Base-by-base conservation (phyloP, 1,284 basidiomycete species). In the Tylopilus sp. region DNA sequence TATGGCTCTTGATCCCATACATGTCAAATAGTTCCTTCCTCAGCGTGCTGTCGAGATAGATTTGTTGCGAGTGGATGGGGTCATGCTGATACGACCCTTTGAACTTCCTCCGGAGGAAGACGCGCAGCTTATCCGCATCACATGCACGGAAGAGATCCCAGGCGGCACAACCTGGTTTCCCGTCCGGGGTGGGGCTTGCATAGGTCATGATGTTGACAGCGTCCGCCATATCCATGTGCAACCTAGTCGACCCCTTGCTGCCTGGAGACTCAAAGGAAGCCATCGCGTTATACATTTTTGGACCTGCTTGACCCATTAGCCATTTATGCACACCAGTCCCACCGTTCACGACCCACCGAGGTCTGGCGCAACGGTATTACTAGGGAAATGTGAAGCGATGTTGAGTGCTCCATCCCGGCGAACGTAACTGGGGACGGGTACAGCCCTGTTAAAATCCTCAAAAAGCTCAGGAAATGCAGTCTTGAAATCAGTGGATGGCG, bases 161-260 rank as follows among this genome's bases (percentile, higher is more conserved):
- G 0, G 85, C 89, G 0, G 95, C 95, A 55, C 81, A 86, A 1
- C 94, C 94, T 1, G 81, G 78, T 12, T 74, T 69, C 7, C 85
- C 86, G 55, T 88, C 80, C 0, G 78, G 72, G 4, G 77, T 77
- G 2, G 68, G 59, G 6, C 83, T 74, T 8, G 91, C 79, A 65
- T 84, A 84, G 9, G 90, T 79, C 89, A 97, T 92, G 58, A 97
- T 80, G 67, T 97, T 97, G 54, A 97, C 73, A 2, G 92, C 93
- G 61, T 97, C 94, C 0, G 94, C 92, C 78, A 96, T 92, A 68
- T 97, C 94, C 92, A 96, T 95, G 64, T 97, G 94, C 45, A 97
- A 67, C 41, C 92, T 76, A 3, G 95, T 97, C 21, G 89, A 84
- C 8, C 90, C 89, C 59, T 87, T 86, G 59, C 81, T 87, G 7